Percentiles rank a stretch among this genome's conserved stretches.
Evolutionary conservation across 116 monocot genomes (phyloP).

Genomic region (Dioscorea cayenensis): DNA sequence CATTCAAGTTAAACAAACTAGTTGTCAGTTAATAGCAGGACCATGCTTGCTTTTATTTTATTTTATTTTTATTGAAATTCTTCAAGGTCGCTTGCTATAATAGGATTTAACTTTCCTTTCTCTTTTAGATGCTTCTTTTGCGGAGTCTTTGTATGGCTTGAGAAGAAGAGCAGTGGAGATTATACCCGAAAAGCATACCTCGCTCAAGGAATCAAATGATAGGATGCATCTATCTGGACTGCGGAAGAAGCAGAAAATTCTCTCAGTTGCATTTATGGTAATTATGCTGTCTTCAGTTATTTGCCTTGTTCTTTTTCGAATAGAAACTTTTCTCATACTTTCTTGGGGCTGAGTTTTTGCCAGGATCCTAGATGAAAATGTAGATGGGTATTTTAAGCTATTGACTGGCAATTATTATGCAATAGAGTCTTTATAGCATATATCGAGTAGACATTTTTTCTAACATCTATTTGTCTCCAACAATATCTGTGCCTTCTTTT

Average conservation of each 20-base stretch:
- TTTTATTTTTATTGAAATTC: no score
- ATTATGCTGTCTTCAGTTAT: constrained; percentile 7
- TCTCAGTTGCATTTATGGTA: constrained; percentile 91
- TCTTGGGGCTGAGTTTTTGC: neutral
- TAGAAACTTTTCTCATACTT: neutral
- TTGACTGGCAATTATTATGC: no score
- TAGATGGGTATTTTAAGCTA: no score
- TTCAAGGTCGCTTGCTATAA: no score
- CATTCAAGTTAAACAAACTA: no score
- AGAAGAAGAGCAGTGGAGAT: constrained; percentile 63
- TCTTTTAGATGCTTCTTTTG: constrained; percentile 87
- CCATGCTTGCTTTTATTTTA: no score
- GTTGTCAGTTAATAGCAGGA: no score
- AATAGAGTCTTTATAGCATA: neutral
- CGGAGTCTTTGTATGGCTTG: constrained; percentile 91
- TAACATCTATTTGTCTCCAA: neutral
- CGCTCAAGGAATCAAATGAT: constrained; percentile 38
- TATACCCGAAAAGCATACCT: constrained; percentile 16
- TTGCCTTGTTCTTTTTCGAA: neutral
- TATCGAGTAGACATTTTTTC: neutral
- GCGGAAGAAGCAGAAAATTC: constrained; percentile 68
- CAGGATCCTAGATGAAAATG: no score
- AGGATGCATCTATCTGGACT: constrained; percentile 37
- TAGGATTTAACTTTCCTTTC: neutral
- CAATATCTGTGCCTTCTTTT: neutral